Evolutionary conservation across 331 rosid species (phyloP), one percentile per base, ranked within the genome.

Genomic region (Pyracantha coccinea): DNA sequence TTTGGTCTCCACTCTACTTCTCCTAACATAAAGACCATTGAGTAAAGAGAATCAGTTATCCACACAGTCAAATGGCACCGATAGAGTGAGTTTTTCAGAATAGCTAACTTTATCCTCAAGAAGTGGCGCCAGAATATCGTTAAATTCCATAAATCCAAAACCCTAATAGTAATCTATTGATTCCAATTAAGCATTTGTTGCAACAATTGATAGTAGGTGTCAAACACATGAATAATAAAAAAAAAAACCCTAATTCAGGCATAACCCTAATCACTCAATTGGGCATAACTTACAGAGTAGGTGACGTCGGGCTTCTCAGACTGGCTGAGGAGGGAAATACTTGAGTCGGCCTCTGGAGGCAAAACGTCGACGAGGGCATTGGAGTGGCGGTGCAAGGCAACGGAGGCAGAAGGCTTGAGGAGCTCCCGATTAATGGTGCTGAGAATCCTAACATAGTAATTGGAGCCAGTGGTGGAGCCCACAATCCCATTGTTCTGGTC

Each of bases 261-360:
- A 11, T 19, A 31, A 67, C 61, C 72, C 63, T 44, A 72, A 47
- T 23, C 29, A 25, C 12, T 32, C 21, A 23, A 53, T 31, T 4
- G 24, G 14, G 23, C 76, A 23, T 14, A 72, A 29, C 86, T 77
- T 65, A 95, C 99, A 77, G 80, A 87, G 75, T 95, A 95, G 67
- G 97, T 86, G 73, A 95, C 99, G 55, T 95, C 99, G 2, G 99
- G 99, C 91, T 95, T 95, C 91, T 95, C 99, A 0, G 99, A 95
- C 83, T 95, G 99, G 72, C 99, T 95, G 4, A 95, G 97, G 1
- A 95, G 93, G 4, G 99, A 95, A 65, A 95, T 95, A 20, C 99
- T 95, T 2, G 99, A 95, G 25, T 95, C 99, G 1, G 99, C 99
- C 82, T 95, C 99, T 2, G 99, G 99, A 3, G 99, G 99, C 59